Conservation (phyloP, 345 rosid species). For the Camelina hispida region DNA sequence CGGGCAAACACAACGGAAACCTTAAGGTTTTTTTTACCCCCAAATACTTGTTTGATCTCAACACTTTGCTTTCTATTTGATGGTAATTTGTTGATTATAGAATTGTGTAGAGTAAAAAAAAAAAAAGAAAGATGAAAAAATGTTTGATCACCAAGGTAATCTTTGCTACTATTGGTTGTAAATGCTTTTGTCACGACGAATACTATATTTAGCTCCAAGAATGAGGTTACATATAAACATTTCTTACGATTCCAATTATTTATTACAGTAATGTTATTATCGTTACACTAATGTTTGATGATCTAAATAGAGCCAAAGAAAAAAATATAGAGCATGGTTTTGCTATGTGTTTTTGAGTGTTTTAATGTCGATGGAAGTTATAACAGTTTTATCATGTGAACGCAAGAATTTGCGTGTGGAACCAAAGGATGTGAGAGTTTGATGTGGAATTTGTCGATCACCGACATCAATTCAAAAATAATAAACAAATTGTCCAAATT, state of each 20-base stretch:
- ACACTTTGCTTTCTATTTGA: slow-evolving; percentile 28
- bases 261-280: background rate
- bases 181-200: slow-evolving; percentile 33
- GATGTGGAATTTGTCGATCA: slow-evolving; percentile 12
- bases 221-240: slow-evolving; percentile 23
- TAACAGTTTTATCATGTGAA: background rate
- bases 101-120: slow-evolving; percentile 31
- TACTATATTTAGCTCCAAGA: slow-evolving; percentile 28
- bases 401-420: slow-evolving; percentile 19
- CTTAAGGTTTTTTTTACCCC: slow-evolving; percentile 23
- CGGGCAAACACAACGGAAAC: slow-evolving; percentile 14
- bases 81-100: slow-evolving; percentile 31
- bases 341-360: background rate
- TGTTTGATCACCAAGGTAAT: slow-evolving; percentile 1
- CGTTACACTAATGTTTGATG: background rate
- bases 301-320: background rate
- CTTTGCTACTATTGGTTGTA: slow-evolving; percentile 32
- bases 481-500: background rate
- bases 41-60: slow-evolving; percentile 27
- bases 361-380: background rate
- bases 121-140: background rate
- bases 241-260: background rate
- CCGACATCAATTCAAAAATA: slow-evolving; percentile 32
- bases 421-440: slow-evolving; percentile 1
- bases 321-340: background rate